These are phyloP conservation scores for Vitis hybrid DNA, from an alignment of 177 flowering plant species.

Conservation along the genomic window DNA sequence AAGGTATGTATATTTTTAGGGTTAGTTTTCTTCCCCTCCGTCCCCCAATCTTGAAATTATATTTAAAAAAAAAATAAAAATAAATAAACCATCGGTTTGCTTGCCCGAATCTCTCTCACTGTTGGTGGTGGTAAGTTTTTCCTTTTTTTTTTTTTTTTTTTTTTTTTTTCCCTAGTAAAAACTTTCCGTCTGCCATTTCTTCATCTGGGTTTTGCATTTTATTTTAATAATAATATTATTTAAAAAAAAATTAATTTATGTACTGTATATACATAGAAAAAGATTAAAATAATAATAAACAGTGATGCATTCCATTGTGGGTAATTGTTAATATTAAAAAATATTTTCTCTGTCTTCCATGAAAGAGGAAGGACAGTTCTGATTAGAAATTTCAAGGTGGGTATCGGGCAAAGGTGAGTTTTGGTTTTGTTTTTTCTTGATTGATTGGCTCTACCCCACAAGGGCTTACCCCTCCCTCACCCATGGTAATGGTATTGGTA, in stretches of 20 bases:
- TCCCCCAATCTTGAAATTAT: neutral
- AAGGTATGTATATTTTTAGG: neutral
- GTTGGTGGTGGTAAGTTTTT: constrained; percentile 29
- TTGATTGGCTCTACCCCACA: constrained; percentile 14
- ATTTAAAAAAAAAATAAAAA: neutral
- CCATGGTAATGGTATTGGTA: constrained; percentile 5
- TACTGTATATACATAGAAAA: neutral
- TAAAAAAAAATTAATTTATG: too few species aligned
- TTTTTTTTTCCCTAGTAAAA: constrained; percentile 1
- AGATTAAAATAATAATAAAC: neutral
- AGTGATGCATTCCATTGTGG: neutral
- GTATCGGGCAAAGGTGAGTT: constrained; percentile 10
- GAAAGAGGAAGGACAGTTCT: constrained; percentile 11
- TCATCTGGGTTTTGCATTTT: constrained; percentile 26
- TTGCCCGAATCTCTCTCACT: constrained; percentile 5
- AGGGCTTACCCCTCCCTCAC: neutral
- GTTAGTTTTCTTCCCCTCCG: neutral
- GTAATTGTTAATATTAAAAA: neutral
- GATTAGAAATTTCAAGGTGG: constrained; percentile 19
- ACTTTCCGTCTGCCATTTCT: constrained; percentile 15
- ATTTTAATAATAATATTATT: neutral
- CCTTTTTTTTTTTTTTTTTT: neutral
- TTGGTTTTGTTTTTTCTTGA: constrained; percentile 6
- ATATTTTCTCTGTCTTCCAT: constrained; percentile 10
- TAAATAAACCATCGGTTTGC: constrained; percentile 4